Percentiles rank a stretch among this genome's conserved stretches.
Evolutionary conservation across 2,329 filamentous ascomycete species (phyloP).

Genomic region (Sclerotinia subarctica): DNA sequence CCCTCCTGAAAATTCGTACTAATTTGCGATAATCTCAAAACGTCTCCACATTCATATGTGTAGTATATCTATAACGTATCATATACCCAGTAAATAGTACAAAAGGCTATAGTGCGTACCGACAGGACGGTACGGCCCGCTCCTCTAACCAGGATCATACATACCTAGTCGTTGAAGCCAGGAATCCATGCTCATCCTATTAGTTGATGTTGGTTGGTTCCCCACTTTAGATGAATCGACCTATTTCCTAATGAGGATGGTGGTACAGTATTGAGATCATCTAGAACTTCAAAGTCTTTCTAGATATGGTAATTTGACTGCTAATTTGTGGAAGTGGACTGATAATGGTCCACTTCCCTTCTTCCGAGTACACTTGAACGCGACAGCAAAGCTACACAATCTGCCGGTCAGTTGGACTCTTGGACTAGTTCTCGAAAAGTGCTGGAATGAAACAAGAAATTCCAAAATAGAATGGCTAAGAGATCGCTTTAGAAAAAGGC

Average conservation of each 20-base stretch:
- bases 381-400: background rate
- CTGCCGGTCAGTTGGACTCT: background rate
- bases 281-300: background rate
- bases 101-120: background rate
- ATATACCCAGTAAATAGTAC: background rate
- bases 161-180: background rate
- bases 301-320: background rate
- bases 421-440: background rate
- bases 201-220: background rate
- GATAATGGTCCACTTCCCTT: background rate
- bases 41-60: background rate
- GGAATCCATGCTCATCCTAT: background rate
- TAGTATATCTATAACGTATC: background rate
- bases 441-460: no score
- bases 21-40: no score
- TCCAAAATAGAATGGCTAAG: no score
- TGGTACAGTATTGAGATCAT: background rate
- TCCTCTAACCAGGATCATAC: background rate
- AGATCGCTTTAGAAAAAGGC: no score
- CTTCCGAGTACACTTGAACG: background rate
- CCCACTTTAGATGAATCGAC: background rate
- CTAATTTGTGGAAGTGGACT: background rate
- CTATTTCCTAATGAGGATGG: background rate
- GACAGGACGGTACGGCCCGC: background rate
- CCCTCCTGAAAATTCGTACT: background rate